Evolutionary conservation across 257 asterid genomes (phyloP).

Genomic region (Echium plantagineum): DNA sequence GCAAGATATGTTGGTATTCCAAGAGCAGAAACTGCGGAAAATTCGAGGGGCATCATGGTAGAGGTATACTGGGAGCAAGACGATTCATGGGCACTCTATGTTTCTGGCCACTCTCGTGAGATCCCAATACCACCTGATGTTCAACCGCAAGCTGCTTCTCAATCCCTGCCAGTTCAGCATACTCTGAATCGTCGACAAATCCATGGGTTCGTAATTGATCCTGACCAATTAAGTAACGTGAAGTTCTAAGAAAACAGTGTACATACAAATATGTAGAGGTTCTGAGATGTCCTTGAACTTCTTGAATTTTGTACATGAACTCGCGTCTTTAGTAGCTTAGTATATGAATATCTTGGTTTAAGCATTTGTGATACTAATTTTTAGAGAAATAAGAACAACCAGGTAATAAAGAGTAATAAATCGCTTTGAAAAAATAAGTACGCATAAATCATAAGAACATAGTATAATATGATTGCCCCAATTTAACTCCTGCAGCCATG

Average conservation of each 20-base stretch:
- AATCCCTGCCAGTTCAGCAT: conserved; percentile 2
- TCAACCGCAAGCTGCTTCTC: conserved; percentile 24
- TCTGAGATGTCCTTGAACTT: too few species aligned
- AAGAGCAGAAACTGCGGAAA: conserved; percentile 49
- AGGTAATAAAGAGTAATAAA: too few species aligned
- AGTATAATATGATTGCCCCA: too few species aligned
- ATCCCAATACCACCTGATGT: conserved; percentile 55
- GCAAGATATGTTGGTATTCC: conserved; percentile 70
- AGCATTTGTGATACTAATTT: too few species aligned
- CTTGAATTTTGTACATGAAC: too few species aligned
- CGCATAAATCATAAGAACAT: too few species aligned
- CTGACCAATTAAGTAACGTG: conserved; percentile 38
- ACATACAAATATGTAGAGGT: too few species aligned
- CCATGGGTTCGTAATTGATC: conserved; percentile 59
- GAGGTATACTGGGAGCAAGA: conserved; percentile 89
- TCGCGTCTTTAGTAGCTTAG: too few species aligned
- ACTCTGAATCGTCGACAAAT: conserved; percentile 20
- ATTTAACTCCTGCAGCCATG: too few species aligned
- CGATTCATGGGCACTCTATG: conserved; percentile 73
- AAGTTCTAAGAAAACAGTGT: not conserved
- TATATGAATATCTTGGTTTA: too few species aligned
- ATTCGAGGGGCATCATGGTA: conserved; percentile 57
- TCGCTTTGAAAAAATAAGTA: too few species aligned
- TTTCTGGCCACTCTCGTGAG: conserved; percentile 56
- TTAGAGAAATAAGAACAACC: too few species aligned